A percentile compares a stretch with the other conserved stretches of the same genome.
phyloP scores from a whole-genome alignment of 2,329 filamentous ascomycete species.

The Epichloe sp. region DNA sequence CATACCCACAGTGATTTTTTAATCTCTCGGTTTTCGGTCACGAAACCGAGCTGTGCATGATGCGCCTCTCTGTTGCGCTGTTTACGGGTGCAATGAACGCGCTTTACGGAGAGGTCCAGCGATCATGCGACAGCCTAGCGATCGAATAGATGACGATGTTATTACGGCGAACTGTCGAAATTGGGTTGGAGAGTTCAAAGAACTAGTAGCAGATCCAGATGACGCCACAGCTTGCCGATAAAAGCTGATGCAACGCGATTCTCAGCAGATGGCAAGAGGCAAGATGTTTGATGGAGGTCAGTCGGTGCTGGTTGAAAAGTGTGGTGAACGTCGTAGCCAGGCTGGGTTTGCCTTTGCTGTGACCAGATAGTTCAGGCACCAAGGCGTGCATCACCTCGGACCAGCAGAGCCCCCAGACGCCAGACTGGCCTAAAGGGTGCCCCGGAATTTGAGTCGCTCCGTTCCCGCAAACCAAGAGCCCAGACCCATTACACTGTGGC shows the following conservation, averaged over 20 bases:
- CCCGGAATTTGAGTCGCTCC: slow-evolving; percentile 10
- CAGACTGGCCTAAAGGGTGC: not conserved
- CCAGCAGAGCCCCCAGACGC: not conserved
- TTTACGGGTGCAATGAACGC: slow-evolving; percentile 21
- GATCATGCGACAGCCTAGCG: slow-evolving; percentile 7
- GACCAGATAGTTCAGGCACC: slow-evolving; percentile 22
- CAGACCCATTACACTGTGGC: not conserved
- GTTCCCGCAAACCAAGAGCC: slow-evolving; percentile 5
- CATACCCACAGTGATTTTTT: slow-evolving; percentile 19
- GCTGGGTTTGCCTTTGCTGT: slow-evolving; percentile 2
- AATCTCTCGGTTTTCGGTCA: slow-evolving; percentile 13
- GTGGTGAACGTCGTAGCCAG: slow-evolving; percentile 14
- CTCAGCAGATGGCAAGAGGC: slow-evolving; percentile 14
- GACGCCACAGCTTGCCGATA: slow-evolving; percentile 13
- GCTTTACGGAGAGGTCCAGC: slow-evolving; percentile 7
- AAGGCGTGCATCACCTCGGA: slow-evolving; percentile 6
- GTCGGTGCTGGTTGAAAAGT: slow-evolving; percentile 21
- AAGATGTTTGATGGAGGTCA: slow-evolving; percentile 16
- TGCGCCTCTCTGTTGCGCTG: slow-evolving; percentile 14
- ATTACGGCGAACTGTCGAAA: slow-evolving; percentile 6
- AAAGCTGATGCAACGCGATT: slow-evolving; percentile 10
- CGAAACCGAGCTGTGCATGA: not conserved
- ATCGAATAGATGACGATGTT: slow-evolving; percentile 3
- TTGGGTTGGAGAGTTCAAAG: slow-evolving; percentile 7
- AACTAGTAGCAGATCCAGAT: slow-evolving; percentile 10